Conservation (phyloP, 768 basidiomycete species). For the Lactarius psammicola region DNA sequence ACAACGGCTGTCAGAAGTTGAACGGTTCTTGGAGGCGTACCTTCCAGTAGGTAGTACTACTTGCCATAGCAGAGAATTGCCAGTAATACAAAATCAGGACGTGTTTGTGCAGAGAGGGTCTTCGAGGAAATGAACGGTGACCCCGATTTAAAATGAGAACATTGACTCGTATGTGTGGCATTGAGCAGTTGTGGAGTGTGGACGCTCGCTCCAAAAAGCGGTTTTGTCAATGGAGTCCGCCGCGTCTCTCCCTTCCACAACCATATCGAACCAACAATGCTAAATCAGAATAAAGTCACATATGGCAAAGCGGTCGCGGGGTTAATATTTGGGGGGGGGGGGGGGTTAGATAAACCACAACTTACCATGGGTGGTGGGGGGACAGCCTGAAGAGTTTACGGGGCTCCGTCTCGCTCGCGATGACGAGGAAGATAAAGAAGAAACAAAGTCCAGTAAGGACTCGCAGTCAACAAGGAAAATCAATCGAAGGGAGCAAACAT, state of each 20-base stretch:
- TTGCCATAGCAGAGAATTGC: not conserved
- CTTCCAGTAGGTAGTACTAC: not conserved
- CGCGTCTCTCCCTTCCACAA: not conserved
- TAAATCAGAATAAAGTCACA: not conserved
- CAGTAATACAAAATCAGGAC: not conserved
- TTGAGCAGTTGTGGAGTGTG: not conserved
- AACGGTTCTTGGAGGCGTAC: not conserved
- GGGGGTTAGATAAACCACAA: not conserved
- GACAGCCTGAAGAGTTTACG: not conserved
- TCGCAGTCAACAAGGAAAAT: too few relatives aligned
- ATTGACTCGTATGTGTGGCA: not conserved
- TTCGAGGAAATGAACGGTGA: not conserved
- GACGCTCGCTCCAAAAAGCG: not conserved
- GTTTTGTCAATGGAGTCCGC: not conserved
- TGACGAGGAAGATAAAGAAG: not conserved
- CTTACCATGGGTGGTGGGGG: not conserved
- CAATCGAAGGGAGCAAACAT: conserved; percentile 10
- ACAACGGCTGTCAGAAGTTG: not conserved
- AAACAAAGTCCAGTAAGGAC: too few relatives aligned
- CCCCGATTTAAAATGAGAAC: not conserved
- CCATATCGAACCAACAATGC: not conserved
- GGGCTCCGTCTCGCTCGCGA: not conserved
- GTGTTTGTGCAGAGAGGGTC: not conserved
- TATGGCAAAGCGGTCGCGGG: not conserved
- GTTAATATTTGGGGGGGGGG: too few relatives aligned